These are phyloP conservation scores for Eimeria maxima DNA, from an alignment of 169 alveolate genomes.

Conservation along the genomic window DNA sequence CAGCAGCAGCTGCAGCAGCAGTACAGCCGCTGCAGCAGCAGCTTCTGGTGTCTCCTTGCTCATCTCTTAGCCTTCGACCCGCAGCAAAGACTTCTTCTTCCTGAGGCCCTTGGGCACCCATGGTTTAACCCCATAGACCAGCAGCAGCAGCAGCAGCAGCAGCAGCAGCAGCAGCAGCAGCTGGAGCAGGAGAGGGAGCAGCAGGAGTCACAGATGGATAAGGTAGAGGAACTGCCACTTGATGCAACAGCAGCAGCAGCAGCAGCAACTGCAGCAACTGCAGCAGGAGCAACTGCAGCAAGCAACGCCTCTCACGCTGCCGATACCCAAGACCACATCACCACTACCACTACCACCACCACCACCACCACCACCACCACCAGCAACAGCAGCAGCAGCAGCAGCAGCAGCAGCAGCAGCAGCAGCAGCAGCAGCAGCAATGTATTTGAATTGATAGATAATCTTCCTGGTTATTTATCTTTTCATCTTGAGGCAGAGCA, in stretches of 20 bases:
- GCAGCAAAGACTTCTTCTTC: slow-evolving; percentile 66
- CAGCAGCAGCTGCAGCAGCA: slow-evolving; percentile 53
- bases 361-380: background rate
- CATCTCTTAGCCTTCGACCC: slow-evolving; percentile 59
- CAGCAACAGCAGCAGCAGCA: background rate
- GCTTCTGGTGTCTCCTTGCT: background rate
- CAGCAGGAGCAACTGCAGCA: too few species aligned
- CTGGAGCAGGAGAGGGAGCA: slow-evolving; percentile 10
- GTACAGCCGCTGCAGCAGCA: slow-evolving; percentile 60
- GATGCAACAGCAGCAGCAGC: background rate
- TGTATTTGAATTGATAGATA: slow-evolving; percentile 40
- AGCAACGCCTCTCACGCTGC: background rate
- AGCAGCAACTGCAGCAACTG: background rate
- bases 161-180: background rate
- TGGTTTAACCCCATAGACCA: slow-evolving; percentile 20
- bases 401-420: slow-evolving; percentile 4
- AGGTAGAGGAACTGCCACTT: background rate
- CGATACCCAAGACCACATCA: background rate
- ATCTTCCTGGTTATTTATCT: slow-evolving; percentile 34
- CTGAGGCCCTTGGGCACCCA: slow-evolving; percentile 76
- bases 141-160: too few species aligned
- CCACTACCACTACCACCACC: background rate
- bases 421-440: background rate
- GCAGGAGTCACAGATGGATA: background rate
- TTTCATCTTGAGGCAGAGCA: slow-evolving; percentile 69